Conservation (phyloP, 1,284 basidiomycete genomes). For the Schizopora paradoxa region DNA sequence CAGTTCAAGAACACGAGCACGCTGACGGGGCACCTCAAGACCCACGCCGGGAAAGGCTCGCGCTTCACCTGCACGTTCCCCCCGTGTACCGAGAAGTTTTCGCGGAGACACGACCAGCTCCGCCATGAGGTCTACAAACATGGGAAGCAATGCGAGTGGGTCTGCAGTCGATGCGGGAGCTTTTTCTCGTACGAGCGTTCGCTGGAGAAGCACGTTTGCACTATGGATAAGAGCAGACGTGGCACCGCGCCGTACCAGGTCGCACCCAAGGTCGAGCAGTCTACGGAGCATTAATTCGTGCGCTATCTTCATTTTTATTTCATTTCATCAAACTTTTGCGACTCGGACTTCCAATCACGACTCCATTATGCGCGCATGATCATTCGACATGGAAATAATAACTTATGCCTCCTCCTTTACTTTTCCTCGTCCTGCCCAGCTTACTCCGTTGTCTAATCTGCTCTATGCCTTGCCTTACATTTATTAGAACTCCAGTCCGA, state of each 20-base stretch:
- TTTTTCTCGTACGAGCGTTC: slow-evolving; percentile 21
- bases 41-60: slow-evolving; percentile 16
- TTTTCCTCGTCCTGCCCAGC: too few species aligned
- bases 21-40: slow-evolving; percentile 16
- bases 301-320: too few species aligned
- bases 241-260: slow-evolving; percentile 7
- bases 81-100: slow-evolving; percentile 19
- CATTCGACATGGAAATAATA: too few species aligned
- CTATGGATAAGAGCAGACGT: slow-evolving; percentile 17
- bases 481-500: too few species aligned
- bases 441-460: too few species aligned
- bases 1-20: slow-evolving; percentile 19
- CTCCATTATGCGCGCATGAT: too few species aligned
- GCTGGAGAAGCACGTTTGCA: slow-evolving; percentile 18
- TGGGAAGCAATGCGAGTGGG: slow-evolving; percentile 19
- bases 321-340: too few species aligned
- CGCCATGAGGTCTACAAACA: slow-evolving; percentile 20
- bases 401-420: too few species aligned
- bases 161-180: slow-evolving; percentile 15
- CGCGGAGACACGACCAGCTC: slow-evolving; percentile 19
- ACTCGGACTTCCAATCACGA: too few species aligned
- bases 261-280: too few species aligned
- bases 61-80: slow-evolving; percentile 18
- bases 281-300: too few species aligned
- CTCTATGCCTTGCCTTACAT: too few species aligned